Base-by-base conservation (phyloP, 2,329 filamentous ascomycete species). In the Ophiocordyceps camponoti-leonardi region DNA sequence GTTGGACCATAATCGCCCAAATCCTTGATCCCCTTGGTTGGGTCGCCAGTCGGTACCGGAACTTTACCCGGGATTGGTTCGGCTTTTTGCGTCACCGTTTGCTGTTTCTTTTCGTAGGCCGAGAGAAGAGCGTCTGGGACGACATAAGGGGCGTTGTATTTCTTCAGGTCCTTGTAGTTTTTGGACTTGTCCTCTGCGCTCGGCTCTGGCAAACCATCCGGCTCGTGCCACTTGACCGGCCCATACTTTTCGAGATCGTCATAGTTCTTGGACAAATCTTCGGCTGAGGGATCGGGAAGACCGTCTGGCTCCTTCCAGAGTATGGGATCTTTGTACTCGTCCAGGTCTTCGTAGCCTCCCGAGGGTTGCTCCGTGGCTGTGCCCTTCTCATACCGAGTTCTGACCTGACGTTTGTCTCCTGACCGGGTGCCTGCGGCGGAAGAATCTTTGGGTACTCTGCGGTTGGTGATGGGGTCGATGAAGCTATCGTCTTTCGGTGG, bases 381-480 rank as follows among this genome's bases (percentile, higher is more conserved):
- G 44, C 60, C 61, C 4, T 49, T 41, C 44, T 60, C 57, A 39
- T 39, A 39, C 10, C 12, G 35, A 4, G n/a, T n/a, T 39, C 20
- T 19, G n/a, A 19, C 35, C 35, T 39, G 35, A 8, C 6, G 35
- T 39, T 11, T 19, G 35, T 19, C 35, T 39, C 18, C 18, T 19
- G n/a, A 11, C 35, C 18, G 18, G 10, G 40, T 16, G 14, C 13
- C 20, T 19, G 20, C 19, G 10, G 22, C 20, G 11, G 42, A 13
- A 22, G 19, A 14, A 3, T n/a, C 13, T 1, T 23, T 4, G 10
- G 12, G 6, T 37, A 26, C 35, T 48, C 67, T 73, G 31, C 72
- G 67, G 49, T 78, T 78, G 16, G 73, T 76, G 48, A 79, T 76
- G 3, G 75, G 74, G 47, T 79, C 74, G 41, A 79, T 76, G 20